Evolutionary conservation across 345 rosid species (phyloP).

Genomic region (Firmiana major): DNA sequence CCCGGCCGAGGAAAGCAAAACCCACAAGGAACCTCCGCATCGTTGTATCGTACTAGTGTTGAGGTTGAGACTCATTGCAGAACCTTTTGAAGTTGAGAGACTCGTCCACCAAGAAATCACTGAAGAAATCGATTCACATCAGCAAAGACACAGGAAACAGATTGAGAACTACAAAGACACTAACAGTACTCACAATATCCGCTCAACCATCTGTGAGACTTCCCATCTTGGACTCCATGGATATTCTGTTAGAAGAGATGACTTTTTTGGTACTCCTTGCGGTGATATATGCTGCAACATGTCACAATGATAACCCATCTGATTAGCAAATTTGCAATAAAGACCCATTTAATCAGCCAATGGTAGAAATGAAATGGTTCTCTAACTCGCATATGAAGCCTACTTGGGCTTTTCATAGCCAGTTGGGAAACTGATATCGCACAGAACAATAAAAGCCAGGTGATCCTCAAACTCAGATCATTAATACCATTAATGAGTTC

Average conservation of each 20-base stretch:
- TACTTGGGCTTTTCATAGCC: background rate
- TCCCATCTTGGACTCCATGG: slow-evolving; percentile 99
- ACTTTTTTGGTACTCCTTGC: slow-evolving; percentile 55
- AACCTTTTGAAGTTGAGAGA: slow-evolving; percentile 68
- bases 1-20: background rate
- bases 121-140: slow-evolving; percentile 17
- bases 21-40: background rate
- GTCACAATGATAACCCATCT: background rate
- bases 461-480: background rate
- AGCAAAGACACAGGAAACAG: background rate
- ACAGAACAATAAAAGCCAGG: background rate
- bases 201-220: slow-evolving; percentile 68
- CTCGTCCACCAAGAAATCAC: slow-evolving; percentile 74
- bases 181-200: slow-evolving; percentile 53
- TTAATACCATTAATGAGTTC: background rate
- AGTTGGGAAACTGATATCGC: background rate
- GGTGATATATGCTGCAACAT: slow-evolving; percentile 56
- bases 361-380: background rate
- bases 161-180: background rate
- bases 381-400: background rate
- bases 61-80: slow-evolving; percentile 69
- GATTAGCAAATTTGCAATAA: background rate
- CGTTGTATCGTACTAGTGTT: slow-evolving; percentile 31
- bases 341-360: background rate
- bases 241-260: slow-evolving; percentile 54